A percentile compares a stretch with the other conserved stretches of the same genome.
Evolutionary conservation across 345 rosid species (phyloP).

Genomic region (Eucalyptus curtisii): DNA sequence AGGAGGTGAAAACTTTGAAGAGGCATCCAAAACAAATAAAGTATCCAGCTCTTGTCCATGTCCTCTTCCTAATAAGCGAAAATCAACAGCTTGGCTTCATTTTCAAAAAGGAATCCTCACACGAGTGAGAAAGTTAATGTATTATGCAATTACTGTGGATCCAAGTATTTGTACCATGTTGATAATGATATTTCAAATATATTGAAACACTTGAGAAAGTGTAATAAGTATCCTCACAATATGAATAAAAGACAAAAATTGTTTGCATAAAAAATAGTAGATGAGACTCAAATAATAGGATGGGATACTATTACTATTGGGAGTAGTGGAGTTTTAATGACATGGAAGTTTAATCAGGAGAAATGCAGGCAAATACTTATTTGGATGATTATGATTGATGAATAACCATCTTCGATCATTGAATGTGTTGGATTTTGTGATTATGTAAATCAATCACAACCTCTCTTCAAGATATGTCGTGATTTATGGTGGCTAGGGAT

Average conservation of each 20-base stretch:
- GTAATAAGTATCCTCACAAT: too few species aligned
- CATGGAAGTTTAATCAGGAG: background rate
- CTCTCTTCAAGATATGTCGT: background rate
- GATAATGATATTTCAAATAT: too few species aligned
- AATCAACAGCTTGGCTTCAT: background rate
- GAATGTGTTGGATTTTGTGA: rapidly evolving
- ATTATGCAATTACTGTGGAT: background rate
- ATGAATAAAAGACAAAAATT: background rate
- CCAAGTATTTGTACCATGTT: background rate
- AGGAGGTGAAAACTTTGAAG: too few species aligned
- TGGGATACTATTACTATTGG: background rate
- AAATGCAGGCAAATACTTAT: background rate
- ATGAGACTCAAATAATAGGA: background rate
- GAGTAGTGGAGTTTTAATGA: background rate
- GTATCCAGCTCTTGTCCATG: background rate
- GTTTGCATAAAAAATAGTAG: rapidly evolving
- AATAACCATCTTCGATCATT: background rate
- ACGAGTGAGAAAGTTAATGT: too few species aligned
- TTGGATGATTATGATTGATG: background rate
- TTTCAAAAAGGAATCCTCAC: background rate
- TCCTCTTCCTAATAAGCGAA: background rate
- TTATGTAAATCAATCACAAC: too few species aligned
- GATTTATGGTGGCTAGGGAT: background rate
- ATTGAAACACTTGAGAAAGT: background rate
- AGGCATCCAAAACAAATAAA: background rate